Base-by-base conservation (phyloP, 495 filamentous ascomycete species). In the Neurospora sp. region DNA sequence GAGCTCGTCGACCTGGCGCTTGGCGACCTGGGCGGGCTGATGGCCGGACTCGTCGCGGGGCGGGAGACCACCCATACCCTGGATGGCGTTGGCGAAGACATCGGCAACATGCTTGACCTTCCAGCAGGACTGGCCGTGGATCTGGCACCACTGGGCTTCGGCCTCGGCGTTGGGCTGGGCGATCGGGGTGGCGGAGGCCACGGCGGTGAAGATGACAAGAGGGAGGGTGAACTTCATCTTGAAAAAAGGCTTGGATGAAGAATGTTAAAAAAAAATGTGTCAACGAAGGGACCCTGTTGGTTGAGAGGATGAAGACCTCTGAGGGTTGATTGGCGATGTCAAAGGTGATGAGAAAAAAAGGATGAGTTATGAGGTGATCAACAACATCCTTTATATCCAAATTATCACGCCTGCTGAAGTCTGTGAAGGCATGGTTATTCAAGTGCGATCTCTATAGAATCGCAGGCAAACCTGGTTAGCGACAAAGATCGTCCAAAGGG, bases 191-290 rank as follows among this genome's bases (percentile, higher is more conserved):
- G 74, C 77, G 13, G 76, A 74, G 70, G 73, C 73, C 31, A 73
- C 73, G 66, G 78, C 71, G 76, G 80, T 75, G 62, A 84, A 72
- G 77, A 82, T 28, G 76, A 74, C 71, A 71, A 84, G 11, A 73
- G 80, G 74, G 72, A 76, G 72, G 38, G 81, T 74, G 71, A 80
- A 78, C 79, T 84, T 83, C 83, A 85, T 85, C 71, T 31, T 84
- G 77, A 70, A 39, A 40, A 59, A 69, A 39, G 70, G 21, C 69
- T 37, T 74, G 37, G 34, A 38, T 7, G 48, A 59, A 62, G 72
- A 40, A 45, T 39, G 59, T 69, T 74, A 72, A 39, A 62, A 54
- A 43, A 11, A 62, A 54, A 43, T 4, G 15, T 43, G 42, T 43
- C 19, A 43, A 43, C 42, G 42, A 43, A n/a, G 19, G 19, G 42